Conservation (phyloP, 2,329 filamentous ascomycete genomes). For the Drechmeria coniospora region DNA sequence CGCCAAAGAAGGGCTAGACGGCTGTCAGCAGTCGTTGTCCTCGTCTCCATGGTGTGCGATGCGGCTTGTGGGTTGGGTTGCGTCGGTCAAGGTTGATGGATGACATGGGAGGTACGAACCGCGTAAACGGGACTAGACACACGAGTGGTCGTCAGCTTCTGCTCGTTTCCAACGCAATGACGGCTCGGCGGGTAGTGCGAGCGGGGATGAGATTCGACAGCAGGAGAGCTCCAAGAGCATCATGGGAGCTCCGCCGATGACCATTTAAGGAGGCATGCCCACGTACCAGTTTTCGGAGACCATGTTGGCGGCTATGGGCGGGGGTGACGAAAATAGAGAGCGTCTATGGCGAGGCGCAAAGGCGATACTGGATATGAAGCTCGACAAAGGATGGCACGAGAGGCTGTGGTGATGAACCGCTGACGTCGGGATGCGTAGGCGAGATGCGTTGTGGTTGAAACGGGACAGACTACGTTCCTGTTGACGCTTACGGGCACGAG, state of each 20-base stretch:
- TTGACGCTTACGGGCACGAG: too few relatives aligned
- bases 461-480: too few relatives aligned
- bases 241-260: conserved; percentile 15
- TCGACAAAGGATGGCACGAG: conserved; percentile 7
- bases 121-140: conserved; percentile 80
- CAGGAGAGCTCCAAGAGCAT: too few relatives aligned
- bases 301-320: conserved; percentile 42
- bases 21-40: conserved; percentile 16
- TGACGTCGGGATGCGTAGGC: conserved; percentile 6
- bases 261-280: conserved; percentile 15
- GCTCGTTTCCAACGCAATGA: background rate
- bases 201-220: too few relatives aligned
- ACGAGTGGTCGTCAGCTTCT: conserved; percentile 29
- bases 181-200: too few relatives aligned
- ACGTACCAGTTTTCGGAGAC: conserved; percentile 70
- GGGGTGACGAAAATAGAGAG: conserved; percentile 7
- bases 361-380: background rate
- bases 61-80: conserved; percentile 11
- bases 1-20: conserved; percentile 75
- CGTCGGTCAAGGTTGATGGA: conserved; percentile 14
- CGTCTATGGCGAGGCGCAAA: conserved; percentile 5
- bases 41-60: conserved; percentile 6
- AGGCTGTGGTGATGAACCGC: conserved; percentile 12
- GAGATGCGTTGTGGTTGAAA: conserved; percentile 18
- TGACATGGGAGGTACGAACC: conserved; percentile 52